phyloP scores from a whole-genome alignment of 208 protist genomes.

The Acanthamoeba healyi region DNA sequence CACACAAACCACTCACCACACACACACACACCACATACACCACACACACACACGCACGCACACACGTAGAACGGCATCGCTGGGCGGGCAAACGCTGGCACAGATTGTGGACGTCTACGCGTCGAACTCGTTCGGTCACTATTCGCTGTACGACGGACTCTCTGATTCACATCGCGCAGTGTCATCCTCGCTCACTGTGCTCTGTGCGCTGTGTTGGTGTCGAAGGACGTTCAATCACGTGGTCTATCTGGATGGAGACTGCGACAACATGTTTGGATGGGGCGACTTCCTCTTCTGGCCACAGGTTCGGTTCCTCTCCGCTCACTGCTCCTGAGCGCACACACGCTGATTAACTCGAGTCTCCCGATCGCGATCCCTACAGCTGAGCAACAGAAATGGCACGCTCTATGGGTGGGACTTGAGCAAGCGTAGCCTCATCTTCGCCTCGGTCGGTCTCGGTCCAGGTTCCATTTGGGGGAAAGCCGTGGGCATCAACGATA shows the following conservation, averaged over 20 bases:
- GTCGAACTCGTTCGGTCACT: neutral
- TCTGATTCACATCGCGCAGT: no score
- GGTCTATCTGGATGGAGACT: neutral
- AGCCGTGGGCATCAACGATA: neutral
- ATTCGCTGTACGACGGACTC: neutral
- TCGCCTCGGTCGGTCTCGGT: neutral
- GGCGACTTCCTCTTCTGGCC: neutral
- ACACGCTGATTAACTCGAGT: no score
- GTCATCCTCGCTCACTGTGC: no score
- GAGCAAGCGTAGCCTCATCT: neutral
- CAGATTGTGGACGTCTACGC: neutral
- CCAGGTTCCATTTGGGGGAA: neutral
- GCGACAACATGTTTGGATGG: conserved; percentile 1
- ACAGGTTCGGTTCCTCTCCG: neutral
- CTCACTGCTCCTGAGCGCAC: no score
- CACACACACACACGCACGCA: no score
- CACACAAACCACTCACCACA: neutral
- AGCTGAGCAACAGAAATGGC: neutral
- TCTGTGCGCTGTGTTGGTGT: no score
- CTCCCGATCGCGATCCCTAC: no score
- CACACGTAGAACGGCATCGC: neutral
- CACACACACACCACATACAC: neutral
- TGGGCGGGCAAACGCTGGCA: neutral
- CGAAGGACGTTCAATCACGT: neutral
- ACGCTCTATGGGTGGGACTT: neutral